phyloP scores from a whole-genome alignment of 192 early-diverging fungal genomes.

The Geranomyces variabilis region DNA sequence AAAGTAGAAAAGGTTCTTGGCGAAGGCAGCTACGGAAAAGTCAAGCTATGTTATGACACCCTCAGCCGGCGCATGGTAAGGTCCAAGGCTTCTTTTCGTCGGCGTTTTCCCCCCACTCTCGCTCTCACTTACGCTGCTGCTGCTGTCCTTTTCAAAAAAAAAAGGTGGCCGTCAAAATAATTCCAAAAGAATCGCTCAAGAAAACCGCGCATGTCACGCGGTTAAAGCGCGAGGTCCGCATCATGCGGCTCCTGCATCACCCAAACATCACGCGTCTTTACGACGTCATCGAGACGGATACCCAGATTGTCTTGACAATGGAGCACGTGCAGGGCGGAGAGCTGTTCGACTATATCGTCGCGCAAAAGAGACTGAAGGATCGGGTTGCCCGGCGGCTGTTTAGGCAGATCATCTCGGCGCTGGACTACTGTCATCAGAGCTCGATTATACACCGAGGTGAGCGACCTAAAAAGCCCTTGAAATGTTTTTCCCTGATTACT shows the following conservation, averaged over 20 bases:
- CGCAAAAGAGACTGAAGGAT: conserved; percentile 88
- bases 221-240: conserved; percentile 61
- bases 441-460: conserved; percentile 59
- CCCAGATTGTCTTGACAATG: conserved; percentile 87
- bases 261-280: conserved; percentile 80
- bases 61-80: conserved; percentile 63
- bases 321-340: conserved; percentile 87
- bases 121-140: background rate
- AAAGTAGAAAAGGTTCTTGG: conserved; percentile 83
- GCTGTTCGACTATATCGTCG: conserved; percentile 88
- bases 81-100: background rate
- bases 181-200: conserved; percentile 58
- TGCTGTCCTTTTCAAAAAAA: background rate
- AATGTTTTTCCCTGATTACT: background rate
- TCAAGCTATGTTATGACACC: conserved; percentile 84
- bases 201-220: conserved; percentile 52
- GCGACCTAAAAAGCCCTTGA: background rate
- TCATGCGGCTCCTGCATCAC: conserved; percentile 67
- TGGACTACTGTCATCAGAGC: conserved; percentile 62
- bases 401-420: conserved; percentile 56
- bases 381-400: conserved; percentile 55
- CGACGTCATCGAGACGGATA: conserved; percentile 90
- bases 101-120: background rate
- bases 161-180: conserved; percentile 62
- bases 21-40: conserved; percentile 93